Base-by-base conservation (phyloP, 208 protist genomes). In the Leishmania tropica region DNA sequence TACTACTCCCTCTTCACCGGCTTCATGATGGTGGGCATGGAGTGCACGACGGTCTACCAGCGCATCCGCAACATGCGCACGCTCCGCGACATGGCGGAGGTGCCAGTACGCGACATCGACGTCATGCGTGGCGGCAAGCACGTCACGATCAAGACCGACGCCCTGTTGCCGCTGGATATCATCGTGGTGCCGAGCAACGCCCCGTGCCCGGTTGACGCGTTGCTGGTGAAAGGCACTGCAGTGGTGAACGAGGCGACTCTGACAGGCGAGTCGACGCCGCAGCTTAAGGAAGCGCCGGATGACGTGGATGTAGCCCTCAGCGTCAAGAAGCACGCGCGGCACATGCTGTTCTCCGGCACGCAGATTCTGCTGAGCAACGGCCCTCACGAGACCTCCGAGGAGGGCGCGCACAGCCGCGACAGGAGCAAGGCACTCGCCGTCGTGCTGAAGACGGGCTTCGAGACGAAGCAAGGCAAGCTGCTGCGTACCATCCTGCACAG, bases 241-340 rank as follows among this genome's bases (percentile, higher is more conserved):
- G 96, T 99, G 10, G 97, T 99, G 3, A 99, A 99, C 89, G 99
- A 99, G 87, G 94, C 99, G 15, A 98, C 99, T 77, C 90, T 99
- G n/a, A 99, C 99, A 17, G 99, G 99, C 64, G 99, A 99, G 90
- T 99, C 98, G 5, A 99, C 98, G n/a, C 99, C 99, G 51, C 98
- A 99, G 86, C 85, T 98, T 28, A 99, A 99, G 88, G 97, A 98
- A 84, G 89, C 91, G 6, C 85, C 95, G 6, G 95, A 98, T 80
- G 81, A 90, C 81, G 79, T 87, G 21, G 87, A 96, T 65, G 74
- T 92, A 51, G 31, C 60, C 48, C 90, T 99, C 45, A 92, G 91
- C 74, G 87, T 92, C 56, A 98, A 98, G 75, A 97, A 96, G 73
- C 95, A 99, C 85, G 88, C 88, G 54, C 88, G 88, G 7, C 93